These are phyloP conservation scores for Letharia lupina DNA, from an alignment of 495 filamentous ascomycete species.

Conservation along the genomic window DNA sequence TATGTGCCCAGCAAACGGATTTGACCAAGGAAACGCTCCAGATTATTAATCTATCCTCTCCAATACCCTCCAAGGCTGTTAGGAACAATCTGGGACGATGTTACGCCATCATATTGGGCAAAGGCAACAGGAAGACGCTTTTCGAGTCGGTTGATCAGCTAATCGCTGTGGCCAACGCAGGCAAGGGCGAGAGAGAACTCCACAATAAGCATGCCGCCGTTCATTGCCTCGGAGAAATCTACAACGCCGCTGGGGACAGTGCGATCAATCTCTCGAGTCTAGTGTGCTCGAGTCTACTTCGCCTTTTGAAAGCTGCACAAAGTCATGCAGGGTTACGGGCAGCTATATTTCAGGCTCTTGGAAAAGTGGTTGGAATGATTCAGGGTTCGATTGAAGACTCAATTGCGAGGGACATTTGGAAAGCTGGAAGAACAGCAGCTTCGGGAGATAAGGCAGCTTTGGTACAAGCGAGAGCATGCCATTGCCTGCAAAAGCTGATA, in stretches of 20 bases:
- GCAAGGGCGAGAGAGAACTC: constrained; percentile 74
- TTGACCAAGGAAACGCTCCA: constrained; percentile 86
- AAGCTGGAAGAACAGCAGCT: constrained; percentile 70
- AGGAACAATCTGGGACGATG: constrained; percentile 80
- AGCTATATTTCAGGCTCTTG: constrained; percentile 71
- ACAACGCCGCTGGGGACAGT: constrained; percentile 83
- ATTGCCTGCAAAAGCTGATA: constrained; percentile 67
- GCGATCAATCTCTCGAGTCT: constrained; percentile 76
- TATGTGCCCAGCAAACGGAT: constrained; percentile 78
- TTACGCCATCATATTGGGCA: constrained; percentile 73
- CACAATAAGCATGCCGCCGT: constrained; percentile 77
- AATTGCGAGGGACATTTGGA: constrained; percentile 87
- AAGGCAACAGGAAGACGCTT: constrained; percentile 82
- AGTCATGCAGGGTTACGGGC: constrained; percentile 75
- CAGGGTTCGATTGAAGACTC: constrained; percentile 70
- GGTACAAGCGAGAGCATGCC: constrained; percentile 71
- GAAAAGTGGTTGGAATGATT: constrained; percentile 66
- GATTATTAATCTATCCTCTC: constrained; percentile 77
- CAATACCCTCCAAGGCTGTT: constrained; percentile 78
- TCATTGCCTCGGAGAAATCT: constrained; percentile 81
- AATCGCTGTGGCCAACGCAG: constrained; percentile 59
- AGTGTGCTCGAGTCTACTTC: constrained; percentile 60
- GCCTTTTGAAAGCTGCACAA: constrained; percentile 70
- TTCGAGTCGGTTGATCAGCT: constrained; percentile 93
- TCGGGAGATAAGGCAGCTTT: constrained; percentile 73